These are phyloP conservation scores for Ciborinia camelliae DNA, from an alignment of 2,329 filamentous ascomycete species.

Conservation along the genomic window DNA sequence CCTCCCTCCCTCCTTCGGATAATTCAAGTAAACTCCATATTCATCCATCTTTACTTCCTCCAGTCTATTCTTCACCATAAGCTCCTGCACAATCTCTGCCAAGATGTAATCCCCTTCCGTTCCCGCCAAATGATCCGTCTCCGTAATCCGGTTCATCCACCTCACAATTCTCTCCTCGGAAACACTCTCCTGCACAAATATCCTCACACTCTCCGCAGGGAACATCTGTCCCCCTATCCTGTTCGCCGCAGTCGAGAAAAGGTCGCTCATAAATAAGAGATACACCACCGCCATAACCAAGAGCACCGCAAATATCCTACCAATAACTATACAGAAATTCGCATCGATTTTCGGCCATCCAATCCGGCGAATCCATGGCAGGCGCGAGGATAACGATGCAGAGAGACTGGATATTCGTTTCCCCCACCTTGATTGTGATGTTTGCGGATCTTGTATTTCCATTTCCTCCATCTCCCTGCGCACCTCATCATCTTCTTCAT, in stretches of 20 bases:
- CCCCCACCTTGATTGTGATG: slow-evolving; percentile 38
- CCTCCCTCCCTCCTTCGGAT: slow-evolving; percentile 73
- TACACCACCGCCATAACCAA: slow-evolving; percentile 77
- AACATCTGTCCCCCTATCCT: slow-evolving; percentile 69
- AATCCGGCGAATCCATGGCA: slow-evolving; percentile 36
- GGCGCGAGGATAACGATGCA: slow-evolving; percentile 32
- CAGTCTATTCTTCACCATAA: slow-evolving; percentile 69
- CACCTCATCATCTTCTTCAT: slow-evolving; percentile 58
- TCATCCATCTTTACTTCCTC: slow-evolving; percentile 74
- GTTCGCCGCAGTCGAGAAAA: slow-evolving; percentile 65
- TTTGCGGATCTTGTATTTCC: slow-evolving; percentile 71
- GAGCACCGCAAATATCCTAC: slow-evolving; percentile 70
- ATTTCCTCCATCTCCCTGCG: slow-evolving; percentile 85
- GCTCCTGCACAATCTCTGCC: slow-evolving; percentile 76
- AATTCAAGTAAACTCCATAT: slow-evolving; percentile 90
- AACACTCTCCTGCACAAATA: slow-evolving; percentile 69
- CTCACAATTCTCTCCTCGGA: slow-evolving; percentile 67
- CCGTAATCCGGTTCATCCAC: slow-evolving; percentile 72
- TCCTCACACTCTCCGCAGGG: slow-evolving; percentile 76
- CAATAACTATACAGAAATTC: slow-evolving; percentile 58
- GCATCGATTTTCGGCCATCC: slow-evolving; percentile 36
- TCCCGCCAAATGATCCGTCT: slow-evolving; percentile 88
- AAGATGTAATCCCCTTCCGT: slow-evolving; percentile 87
- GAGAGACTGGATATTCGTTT: slow-evolving; percentile 40
- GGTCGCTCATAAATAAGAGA: slow-evolving; percentile 77